Conservation (phyloP, 495 filamentous ascomycete genomes). For the Endocarpon pusillum region DNA sequence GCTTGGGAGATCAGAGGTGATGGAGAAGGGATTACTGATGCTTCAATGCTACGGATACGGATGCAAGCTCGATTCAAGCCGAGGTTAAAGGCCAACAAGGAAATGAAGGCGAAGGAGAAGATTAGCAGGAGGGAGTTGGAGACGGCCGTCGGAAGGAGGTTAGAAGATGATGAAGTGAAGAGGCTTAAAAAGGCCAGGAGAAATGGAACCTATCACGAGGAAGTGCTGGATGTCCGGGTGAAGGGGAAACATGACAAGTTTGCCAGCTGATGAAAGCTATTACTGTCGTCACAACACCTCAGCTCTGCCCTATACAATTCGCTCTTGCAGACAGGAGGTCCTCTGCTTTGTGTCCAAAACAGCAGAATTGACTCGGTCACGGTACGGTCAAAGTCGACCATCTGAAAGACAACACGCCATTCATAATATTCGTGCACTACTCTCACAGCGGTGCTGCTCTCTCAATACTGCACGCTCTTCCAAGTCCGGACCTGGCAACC, state of each 20-base stretch:
- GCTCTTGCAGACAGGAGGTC: too few species aligned
- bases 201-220: conserved; percentile 85
- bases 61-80: conserved; percentile 95
- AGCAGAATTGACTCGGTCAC: too few species aligned
- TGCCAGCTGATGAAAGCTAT: conserved; percentile 24
- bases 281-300: too few species aligned
- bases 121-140: conserved; percentile 81
- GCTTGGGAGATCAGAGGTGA: conserved; percentile 63
- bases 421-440: too few species aligned
- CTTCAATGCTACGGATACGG: conserved; percentile 63
- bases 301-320: too few species aligned
- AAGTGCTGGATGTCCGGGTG: conserved; percentile 71
- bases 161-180: conserved; percentile 77
- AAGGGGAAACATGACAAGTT: conserved; percentile 97
- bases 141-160: conserved; percentile 50
- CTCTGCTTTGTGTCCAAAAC: too few species aligned
- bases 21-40: conserved; percentile 48
- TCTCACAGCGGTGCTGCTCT: too few species aligned
- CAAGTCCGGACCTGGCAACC: too few species aligned
- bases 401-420: too few species aligned
- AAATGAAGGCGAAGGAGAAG: conserved; percentile 65
- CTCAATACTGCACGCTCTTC: too few species aligned
- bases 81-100: conserved; percentile 54
- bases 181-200: conserved; percentile 63
- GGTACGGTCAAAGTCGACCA: too few species aligned